Base-by-base conservation (phyloP, 2,329 filamentous ascomycete species). In the Monosporascus ibericus region DNA sequence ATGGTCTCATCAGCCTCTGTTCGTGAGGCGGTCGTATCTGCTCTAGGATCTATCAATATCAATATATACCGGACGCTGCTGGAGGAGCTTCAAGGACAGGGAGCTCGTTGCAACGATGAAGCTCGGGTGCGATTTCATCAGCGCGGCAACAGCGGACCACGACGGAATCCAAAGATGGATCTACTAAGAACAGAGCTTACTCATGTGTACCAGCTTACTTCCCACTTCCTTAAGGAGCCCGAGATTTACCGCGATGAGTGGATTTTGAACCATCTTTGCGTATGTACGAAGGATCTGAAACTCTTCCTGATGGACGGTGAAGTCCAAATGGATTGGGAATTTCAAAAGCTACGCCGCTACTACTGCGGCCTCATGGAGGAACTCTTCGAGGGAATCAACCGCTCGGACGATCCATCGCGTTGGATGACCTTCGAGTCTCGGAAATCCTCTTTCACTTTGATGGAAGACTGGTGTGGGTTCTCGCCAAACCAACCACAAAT, bases 401-500 rank as follows among this genome's bases (percentile, higher is more conserved):
- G 86, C 49, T 90, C 90, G 0, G 85, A 85, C 55, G 90, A 96
- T 55, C 88, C 91, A 2, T 86, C 90, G 5, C 82, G 90, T 34
- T 99, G 94, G 92, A 94, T 99, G 83, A 92, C 94, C 0, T 99
- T 99, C 64, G 94, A 99, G 68, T 90, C 92, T 14, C 81, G 95
- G 40, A 96, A 96, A 67, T 96, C 94, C 5, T 88, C 92, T 0
- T 99, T 99, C 65, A 86, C 92, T 0, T 74, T 99, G 47, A 97
- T 99, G 92, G 94, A 99, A 70, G 92, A 97, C 59, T 99, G 95
- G 95, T 99, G 94, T 67, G 94, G 94, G 2, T 96, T 95, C 68
- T 96, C 92, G 7, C 90, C 92, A 0, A 96, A 96, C 58, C 90
- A 95, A 66, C 78, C 75, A 15, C 88, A 95, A 58, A 88, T 96